Conservation (phyloP, 495 filamentous ascomycete genomes). For the Apiosordaria backusii region DNA sequence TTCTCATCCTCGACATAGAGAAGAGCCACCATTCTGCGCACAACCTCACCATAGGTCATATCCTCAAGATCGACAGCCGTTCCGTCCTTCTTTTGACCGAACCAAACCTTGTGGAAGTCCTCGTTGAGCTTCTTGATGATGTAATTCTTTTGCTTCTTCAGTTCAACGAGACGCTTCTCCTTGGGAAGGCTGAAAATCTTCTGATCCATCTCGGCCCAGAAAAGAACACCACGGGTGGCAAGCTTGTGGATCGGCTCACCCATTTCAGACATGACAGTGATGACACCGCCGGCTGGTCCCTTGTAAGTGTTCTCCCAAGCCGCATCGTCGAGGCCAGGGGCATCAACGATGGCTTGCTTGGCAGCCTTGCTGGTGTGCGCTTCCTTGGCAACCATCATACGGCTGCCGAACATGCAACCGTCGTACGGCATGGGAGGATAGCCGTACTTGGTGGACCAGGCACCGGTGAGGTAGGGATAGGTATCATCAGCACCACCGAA, state of each 20-base stretch:
- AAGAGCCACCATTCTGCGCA: slow-evolving; percentile 89
- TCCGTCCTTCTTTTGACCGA: slow-evolving; percentile 79
- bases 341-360: slow-evolving; percentile 93
- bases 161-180: slow-evolving; percentile 84
- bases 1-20: slow-evolving; percentile 94
- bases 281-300: slow-evolving; percentile 82
- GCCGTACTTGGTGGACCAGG: slow-evolving; percentile 78
- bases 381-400: slow-evolving; percentile 94
- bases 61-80: slow-evolving; percentile 92
- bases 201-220: slow-evolving; percentile 98
- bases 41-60: slow-evolving; percentile 94
- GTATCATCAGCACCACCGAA: slow-evolving; percentile 90
- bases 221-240: slow-evolving; percentile 86
- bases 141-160: slow-evolving; percentile 87
- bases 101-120: slow-evolving; percentile 99
- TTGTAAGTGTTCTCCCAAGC: slow-evolving; percentile 99
- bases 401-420: slow-evolving; percentile 83
- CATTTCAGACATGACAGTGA: slow-evolving; percentile 98
- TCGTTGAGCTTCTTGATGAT: slow-evolving; percentile 98
- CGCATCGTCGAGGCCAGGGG: slow-evolving; percentile 77
- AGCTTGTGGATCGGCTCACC: slow-evolving; percentile 98
- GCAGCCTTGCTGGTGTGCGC: slow-evolving; percentile 88
- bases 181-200: slow-evolving; percentile 97
- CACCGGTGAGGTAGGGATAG: slow-evolving; percentile 87
- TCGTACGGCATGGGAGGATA: slow-evolving; percentile 95